These are phyloP conservation scores for Phaeotremella fagi DNA, from an alignment of 768 basidiomycete species.

Conservation along the genomic window DNA sequence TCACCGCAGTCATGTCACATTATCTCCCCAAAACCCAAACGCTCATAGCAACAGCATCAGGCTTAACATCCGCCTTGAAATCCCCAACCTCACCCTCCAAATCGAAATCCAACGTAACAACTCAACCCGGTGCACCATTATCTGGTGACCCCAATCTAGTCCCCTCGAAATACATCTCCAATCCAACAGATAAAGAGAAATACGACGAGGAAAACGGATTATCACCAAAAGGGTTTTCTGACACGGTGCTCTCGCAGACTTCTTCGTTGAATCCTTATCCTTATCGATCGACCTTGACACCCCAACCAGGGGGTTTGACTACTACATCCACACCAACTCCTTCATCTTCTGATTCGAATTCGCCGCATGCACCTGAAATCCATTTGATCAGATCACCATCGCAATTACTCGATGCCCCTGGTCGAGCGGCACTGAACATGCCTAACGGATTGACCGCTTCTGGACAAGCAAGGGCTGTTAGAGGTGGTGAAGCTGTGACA, in stretches of 20 bases:
- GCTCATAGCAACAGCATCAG: not conserved
- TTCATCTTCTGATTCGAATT: no score
- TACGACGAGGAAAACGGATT: slow-evolving; percentile 5
- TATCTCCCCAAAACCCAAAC: not conserved
- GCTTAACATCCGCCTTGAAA: not conserved
- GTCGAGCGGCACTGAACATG: slow-evolving; percentile 44
- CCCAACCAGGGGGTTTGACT: not conserved
- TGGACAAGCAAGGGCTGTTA: slow-evolving; percentile 42
- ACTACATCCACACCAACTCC: not conserved
- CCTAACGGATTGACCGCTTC: slow-evolving; percentile 40
- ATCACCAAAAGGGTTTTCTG: not conserved
- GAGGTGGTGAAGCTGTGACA: slow-evolving; percentile 34
- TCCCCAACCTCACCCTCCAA: slow-evolving; percentile 4
- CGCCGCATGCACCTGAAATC: slow-evolving; percentile 5
- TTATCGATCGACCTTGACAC: not conserved
- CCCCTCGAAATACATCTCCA: slow-evolving; percentile 27
- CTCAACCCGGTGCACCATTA: slow-evolving; percentile 30
- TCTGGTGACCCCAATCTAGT: slow-evolving; percentile 26
- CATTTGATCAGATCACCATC: slow-evolving; percentile 25
- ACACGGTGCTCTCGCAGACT: not conserved
- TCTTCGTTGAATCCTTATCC: not conserved
- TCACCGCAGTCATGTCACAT: not conserved
- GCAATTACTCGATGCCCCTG: slow-evolving; percentile 43
- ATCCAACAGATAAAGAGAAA: slow-evolving; percentile 5
- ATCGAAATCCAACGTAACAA: slow-evolving; percentile 8